Evolutionary conservation across 257 asterid species (phyloP), one percentile per base, ranked within the genome.

Genomic region (Lycium ferocissimum): DNA sequence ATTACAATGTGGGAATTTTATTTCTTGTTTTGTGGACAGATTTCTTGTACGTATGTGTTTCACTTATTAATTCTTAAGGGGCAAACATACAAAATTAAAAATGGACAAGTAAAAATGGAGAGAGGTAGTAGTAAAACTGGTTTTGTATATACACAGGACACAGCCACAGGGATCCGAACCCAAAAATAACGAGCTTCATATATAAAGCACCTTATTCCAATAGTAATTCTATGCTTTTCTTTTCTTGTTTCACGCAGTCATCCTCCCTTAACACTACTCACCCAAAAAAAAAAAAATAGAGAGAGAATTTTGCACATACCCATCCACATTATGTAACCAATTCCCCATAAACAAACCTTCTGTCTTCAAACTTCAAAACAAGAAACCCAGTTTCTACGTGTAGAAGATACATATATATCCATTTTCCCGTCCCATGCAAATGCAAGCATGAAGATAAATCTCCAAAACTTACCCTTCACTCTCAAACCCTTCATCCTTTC

Each of bases 401-500:
- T 58, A 7, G 7, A 49, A 1, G 0, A 58, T 58, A 58, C 49
- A 20, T 26, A 26, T 26, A 26, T 26, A 26, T 17, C 35, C 61
- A 47, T 76, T n/a, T 26, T 22, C 5, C 15, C 84, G 71, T 26
- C 26, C 78, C 86, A 88, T 88, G 92, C 90, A 90, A 26, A 26
- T 26, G 33, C 33, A 26, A 26, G 33, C 33, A 26, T 26, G 33
- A 26, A 26, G 33, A 26, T 26, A 26, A 26, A 26, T 26, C 33
- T 26, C 33, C 33, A 26, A 26, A 26, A 26, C 33, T 86, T 86
- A 7, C 89, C 88, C 59, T 9, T 89, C 26, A 38, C 89, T 86
- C 87, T 90, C 85, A 92, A 90, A n/a, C 95, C 95, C 12, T 82
- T 89, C 84, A 3, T 88, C 82, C 91, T 91, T 87, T 85, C 87